phyloP scores from a whole-genome alignment of 495 filamentous ascomycete species.

The Lindgomyces ingoldianus region DNA sequence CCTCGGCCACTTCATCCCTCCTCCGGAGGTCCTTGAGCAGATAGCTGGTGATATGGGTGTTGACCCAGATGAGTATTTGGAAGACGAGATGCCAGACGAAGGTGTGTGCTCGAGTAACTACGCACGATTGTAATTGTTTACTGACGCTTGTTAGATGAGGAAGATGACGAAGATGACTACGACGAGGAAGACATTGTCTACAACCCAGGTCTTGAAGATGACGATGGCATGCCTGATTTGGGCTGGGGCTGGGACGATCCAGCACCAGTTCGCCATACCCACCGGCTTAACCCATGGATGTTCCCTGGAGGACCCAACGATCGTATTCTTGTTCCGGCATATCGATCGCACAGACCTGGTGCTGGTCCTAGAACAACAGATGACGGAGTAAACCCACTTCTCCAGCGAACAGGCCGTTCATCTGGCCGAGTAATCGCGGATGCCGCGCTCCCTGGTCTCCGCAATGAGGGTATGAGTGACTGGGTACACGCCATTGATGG shows the following conservation, averaged over 20 bases:
- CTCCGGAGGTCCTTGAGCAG: constrained; percentile 30
- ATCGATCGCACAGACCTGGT: constrained; percentile 57
- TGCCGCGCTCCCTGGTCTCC: constrained; percentile 29
- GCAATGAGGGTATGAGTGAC: constrained; percentile 40
- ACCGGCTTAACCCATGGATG: constrained; percentile 38
- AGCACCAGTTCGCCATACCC: constrained; percentile 7
- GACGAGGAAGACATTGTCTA: constrained; percentile 47
- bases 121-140: neutral
- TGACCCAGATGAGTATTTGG: constrained; percentile 42
- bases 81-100: constrained; percentile 65
- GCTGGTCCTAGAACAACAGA: constrained; percentile 58
- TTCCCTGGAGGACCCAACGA: constrained; percentile 42
- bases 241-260: constrained; percentile 24
- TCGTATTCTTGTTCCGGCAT: constrained; percentile 45
- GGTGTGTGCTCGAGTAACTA: constrained; percentile 28
- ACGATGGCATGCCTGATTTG: constrained; percentile 50
- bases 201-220: constrained; percentile 47
- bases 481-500: constrained; percentile 61
- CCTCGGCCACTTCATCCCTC: constrained; percentile 27
- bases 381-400: constrained; percentile 80
- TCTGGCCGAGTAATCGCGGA: constrained; percentile 15
- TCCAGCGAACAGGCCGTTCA: constrained; percentile 40
- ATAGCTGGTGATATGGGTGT: constrained; percentile 30
- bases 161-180: constrained; percentile 46
- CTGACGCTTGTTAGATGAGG: constrained; percentile 35